Evolutionary conservation across 73 alveolate genomes (phyloP).

Genomic region (Stentor roeselii): DNA sequence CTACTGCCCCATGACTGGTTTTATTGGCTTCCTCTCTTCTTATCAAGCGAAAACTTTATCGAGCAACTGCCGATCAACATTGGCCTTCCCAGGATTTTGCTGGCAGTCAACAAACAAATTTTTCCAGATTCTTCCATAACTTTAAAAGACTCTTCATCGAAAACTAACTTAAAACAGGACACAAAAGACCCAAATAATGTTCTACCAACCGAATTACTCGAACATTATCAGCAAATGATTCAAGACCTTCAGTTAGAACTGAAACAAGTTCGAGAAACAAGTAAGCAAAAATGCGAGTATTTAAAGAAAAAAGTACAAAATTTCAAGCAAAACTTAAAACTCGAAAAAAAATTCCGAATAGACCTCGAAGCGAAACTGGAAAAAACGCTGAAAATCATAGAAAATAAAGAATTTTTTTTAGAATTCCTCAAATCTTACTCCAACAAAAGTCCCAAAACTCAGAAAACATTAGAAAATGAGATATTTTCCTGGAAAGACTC

Average conservation of each 20-base stretch:
- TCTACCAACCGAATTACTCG: not conserved
- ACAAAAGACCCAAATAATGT: not conserved
- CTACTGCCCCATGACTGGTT: not conserved
- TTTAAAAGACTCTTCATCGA: not conserved
- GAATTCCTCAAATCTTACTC: too few relatives aligned
- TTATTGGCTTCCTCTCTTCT: conserved; percentile 1
- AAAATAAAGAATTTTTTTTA: too few relatives aligned
- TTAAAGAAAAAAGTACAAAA: too few relatives aligned
- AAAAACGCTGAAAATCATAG: too few relatives aligned
- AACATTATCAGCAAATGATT: not conserved
- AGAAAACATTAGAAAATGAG: too few relatives aligned
- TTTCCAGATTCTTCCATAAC: not conserved
- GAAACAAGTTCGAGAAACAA: not conserved
- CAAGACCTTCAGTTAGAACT: not conserved
- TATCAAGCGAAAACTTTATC: not conserved
- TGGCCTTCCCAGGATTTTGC: not conserved
- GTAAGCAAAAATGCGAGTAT: not conserved
- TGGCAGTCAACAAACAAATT: not conserved
- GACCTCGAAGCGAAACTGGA: not conserved
- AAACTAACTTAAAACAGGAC: not conserved
- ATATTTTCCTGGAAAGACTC: too few relatives aligned
- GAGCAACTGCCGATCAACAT: not conserved
- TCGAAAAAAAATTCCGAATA: not conserved
- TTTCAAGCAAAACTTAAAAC: too few relatives aligned
- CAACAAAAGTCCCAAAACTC: too few relatives aligned